Conservation (phyloP, 2,329 filamentous ascomycete species). For the Epichloe elymi region DNA sequence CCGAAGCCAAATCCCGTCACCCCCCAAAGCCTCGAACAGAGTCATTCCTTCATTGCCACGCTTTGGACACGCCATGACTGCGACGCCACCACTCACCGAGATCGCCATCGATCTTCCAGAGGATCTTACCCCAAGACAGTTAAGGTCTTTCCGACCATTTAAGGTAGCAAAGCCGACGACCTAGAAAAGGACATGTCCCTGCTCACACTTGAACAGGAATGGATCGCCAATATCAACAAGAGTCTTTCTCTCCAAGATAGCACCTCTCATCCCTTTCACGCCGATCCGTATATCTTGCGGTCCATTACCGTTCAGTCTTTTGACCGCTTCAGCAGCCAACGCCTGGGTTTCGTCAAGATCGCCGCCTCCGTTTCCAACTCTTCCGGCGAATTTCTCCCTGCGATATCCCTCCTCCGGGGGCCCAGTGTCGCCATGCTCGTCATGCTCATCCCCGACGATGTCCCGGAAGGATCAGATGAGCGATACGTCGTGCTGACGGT, state of each 20-base stretch:
- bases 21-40: neutral
- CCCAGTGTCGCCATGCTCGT: slow-evolving; percentile 49
- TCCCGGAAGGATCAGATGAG: slow-evolving; percentile 25
- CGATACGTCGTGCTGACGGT: slow-evolving; percentile 45
- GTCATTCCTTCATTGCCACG: neutral
- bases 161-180: slow-evolving; percentile 18
- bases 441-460: slow-evolving; percentile 40
- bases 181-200: neutral
- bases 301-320: slow-evolving; percentile 38
- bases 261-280: slow-evolving; percentile 37
- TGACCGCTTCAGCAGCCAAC: slow-evolving; percentile 33
- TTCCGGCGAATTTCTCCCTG: slow-evolving; percentile 36
- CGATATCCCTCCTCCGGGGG: slow-evolving; percentile 42
- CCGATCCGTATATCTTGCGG: slow-evolving; percentile 37
- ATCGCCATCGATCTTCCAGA: slow-evolving; percentile 28
- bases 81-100: slow-evolving; percentile 7
- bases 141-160: slow-evolving; percentile 34
- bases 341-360: slow-evolving; percentile 46
- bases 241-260: slow-evolving; percentile 33
- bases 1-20: neutral
- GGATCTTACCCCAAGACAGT: slow-evolving; percentile 26
- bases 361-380: slow-evolving; percentile 33
- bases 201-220: slow-evolving; percentile 22
- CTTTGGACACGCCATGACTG: neutral
- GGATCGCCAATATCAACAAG: slow-evolving; percentile 32